A percentile compares a stretch with the other conserved stretches of the same genome.
These are phyloP conservation scores for Odonthalia washingtoniensis DNA, from an alignment of 31 red algal genomes.

Conservation along the genomic window DNA sequence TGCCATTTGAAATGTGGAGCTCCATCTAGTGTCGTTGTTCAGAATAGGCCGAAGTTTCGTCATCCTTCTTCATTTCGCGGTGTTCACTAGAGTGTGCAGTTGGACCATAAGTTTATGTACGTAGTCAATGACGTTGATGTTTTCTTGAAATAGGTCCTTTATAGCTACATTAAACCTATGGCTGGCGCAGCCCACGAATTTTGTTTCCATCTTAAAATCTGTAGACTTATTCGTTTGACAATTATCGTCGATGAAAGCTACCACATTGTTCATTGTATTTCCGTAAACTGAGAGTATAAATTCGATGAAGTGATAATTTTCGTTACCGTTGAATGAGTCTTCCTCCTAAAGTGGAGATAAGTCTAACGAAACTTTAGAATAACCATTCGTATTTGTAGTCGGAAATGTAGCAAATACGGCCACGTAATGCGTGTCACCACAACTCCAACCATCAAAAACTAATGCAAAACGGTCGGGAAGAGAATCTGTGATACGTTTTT, in stretches of 20 bases:
- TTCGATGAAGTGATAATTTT: not conserved
- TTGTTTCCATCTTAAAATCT: not conserved
- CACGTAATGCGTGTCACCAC: conserved; percentile 24
- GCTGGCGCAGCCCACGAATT: conserved; percentile 16
- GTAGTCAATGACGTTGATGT: not conserved
- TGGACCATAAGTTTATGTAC: conserved; percentile 16
- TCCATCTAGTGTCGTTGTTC: too few species aligned
- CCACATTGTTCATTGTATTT: not conserved
- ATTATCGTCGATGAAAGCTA: conserved; percentile 17
- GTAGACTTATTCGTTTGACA: conserved; percentile 20
- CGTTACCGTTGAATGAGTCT: not conserved
- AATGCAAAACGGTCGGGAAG: conserved; percentile 12
- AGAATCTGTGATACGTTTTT: too few species aligned
- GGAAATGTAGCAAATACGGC: conserved; percentile 25
- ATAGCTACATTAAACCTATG: conserved; percentile 38
- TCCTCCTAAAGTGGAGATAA: conserved; percentile 20
- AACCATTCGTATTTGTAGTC: not conserved
- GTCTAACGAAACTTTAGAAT: not conserved
- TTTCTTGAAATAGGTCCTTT: not conserved
- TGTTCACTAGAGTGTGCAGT: not conserved
- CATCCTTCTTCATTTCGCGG: not conserved
- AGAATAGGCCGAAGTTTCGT: not conserved
- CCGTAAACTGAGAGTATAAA: conserved; percentile 11
- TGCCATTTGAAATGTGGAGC: not conserved
- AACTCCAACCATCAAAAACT: conserved; percentile 17